These are phyloP conservation scores for Volutella citrinella DNA, from an alignment of 2,329 filamentous ascomycete genomes.

Conservation along the genomic window DNA sequence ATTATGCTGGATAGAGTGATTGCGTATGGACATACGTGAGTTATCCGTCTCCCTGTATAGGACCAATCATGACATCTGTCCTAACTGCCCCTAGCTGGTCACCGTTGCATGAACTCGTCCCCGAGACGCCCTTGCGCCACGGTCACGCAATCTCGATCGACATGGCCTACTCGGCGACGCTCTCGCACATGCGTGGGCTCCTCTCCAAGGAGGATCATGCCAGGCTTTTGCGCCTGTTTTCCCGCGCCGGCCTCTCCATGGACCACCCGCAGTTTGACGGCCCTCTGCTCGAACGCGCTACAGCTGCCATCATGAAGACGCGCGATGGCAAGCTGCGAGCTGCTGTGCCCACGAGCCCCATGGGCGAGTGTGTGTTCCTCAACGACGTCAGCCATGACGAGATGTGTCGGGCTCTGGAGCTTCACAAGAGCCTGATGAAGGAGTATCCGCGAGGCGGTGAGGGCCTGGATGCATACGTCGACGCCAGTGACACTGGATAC, in stretches of 20 bases:
- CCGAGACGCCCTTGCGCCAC: slow-evolving; percentile 65
- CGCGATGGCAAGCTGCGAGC: slow-evolving; percentile 66
- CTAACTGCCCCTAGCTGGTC: slow-evolving; percentile 53
- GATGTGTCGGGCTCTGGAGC: slow-evolving; percentile 56
- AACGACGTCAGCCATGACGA: slow-evolving; percentile 64
- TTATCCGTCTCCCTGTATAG: slow-evolving; percentile 8
- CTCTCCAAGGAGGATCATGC: slow-evolving; percentile 59
- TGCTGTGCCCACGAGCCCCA: slow-evolving; percentile 61
- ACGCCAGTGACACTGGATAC: slow-evolving; percentile 65
- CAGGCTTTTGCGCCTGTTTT: slow-evolving; percentile 65
- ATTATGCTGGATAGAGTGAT: slow-evolving; percentile 70
- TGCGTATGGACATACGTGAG: slow-evolving; percentile 68
- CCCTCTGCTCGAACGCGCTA: slow-evolving; percentile 61
- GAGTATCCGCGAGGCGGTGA: slow-evolving; percentile 61
- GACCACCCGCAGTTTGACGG: slow-evolving; percentile 68
- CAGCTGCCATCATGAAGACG: slow-evolving; percentile 67
- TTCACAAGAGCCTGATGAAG: slow-evolving; percentile 64
- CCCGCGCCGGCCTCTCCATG: slow-evolving; percentile 67
- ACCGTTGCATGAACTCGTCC: slow-evolving; percentile 67
- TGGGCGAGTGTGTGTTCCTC: slow-evolving; percentile 65
- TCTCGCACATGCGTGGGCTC: slow-evolving; percentile 61
- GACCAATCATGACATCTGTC: accelerated
- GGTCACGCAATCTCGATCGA: slow-evolving; percentile 74
- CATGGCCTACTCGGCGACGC: slow-evolving; percentile 71
- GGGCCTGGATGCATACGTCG: slow-evolving; percentile 67